A percentile compares a stretch with the other conserved stretches of the same genome.
Evolutionary conservation across 768 basidiomycete species (phyloP).

Genomic region (Pleurotus platypus): DNA sequence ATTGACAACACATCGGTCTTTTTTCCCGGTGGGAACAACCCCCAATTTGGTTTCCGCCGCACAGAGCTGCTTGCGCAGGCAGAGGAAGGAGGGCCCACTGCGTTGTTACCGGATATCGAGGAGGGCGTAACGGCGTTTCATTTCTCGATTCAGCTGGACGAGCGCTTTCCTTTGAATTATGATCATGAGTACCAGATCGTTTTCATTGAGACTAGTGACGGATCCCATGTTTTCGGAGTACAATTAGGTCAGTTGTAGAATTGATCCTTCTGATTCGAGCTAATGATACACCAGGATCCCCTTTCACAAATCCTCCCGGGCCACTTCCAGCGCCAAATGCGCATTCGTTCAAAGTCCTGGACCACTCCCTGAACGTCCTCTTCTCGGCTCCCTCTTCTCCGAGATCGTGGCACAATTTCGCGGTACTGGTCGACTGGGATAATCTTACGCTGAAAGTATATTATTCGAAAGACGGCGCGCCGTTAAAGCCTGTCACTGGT

Average conservation of each 20-base stretch:
- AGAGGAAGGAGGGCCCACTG: conserved; percentile 30
- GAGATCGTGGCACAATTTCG: conserved; percentile 57
- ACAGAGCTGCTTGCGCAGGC: conserved; percentile 55
- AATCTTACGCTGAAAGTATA: conserved; percentile 44
- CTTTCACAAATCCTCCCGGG: conserved; percentile 52
- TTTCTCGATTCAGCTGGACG: conserved; percentile 41
- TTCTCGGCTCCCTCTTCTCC: conserved; percentile 45
- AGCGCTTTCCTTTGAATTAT: conserved; percentile 26
- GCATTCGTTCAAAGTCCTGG: conserved; percentile 51
- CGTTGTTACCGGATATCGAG: conserved; percentile 37
- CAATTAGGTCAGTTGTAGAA: conserved; percentile 43
- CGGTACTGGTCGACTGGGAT: conserved; percentile 54
- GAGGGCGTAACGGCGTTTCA: conserved; percentile 44
- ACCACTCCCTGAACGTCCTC: conserved; percentile 49
- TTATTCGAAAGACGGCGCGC: conserved; percentile 39
- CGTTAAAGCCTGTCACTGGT: conserved; percentile 32
- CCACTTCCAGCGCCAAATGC: conserved; percentile 37
- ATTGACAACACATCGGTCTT: conserved; percentile 62
- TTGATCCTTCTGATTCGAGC: not conserved
- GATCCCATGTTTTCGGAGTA: conserved; percentile 56
- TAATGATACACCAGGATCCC: conserved; percentile 36
- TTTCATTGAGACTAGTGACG: conserved; percentile 60
- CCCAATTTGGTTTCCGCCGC: conserved; percentile 56
- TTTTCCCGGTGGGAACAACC: conserved; percentile 38
- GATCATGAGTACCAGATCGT: conserved; percentile 62